Conservation (phyloP, 805 yeast genomes). For the Priceomyces castillae region DNA sequence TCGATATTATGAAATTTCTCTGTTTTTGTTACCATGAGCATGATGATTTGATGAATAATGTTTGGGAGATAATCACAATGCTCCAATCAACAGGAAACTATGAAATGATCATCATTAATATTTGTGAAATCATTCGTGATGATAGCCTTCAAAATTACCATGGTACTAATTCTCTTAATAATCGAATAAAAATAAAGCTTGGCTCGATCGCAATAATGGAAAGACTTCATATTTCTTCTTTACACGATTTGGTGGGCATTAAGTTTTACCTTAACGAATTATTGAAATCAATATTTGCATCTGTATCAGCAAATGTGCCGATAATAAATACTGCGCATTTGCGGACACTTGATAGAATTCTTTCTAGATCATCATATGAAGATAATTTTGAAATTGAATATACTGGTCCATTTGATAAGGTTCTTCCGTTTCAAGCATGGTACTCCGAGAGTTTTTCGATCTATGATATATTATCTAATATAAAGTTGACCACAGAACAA, state of each 20-base stretch:
- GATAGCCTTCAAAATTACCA: neutral
- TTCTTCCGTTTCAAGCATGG: slow-evolving; percentile 44
- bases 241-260: neutral
- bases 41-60: slow-evolving; percentile 28
- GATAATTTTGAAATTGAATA: slow-evolving; percentile 14
- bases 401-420: slow-evolving; percentile 16
- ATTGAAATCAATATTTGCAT: slow-evolving; percentile 29
- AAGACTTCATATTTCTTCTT: slow-evolving; percentile 18
- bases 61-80: slow-evolving; percentile 39
- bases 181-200: slow-evolving; percentile 12
- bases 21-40: slow-evolving; percentile 43
- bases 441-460: slow-evolving; percentile 38
- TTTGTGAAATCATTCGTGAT: slow-evolving; percentile 15
- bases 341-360: slow-evolving; percentile 36
- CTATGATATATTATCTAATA: slow-evolving; percentile 30
- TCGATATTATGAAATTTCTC: slow-evolving; percentile 40
- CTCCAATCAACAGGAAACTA: slow-evolving; percentile 39
- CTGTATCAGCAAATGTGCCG: slow-evolving; percentile 35
- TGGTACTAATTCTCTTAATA: slow-evolving; percentile 2
- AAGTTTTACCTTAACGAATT: slow-evolving; percentile 15
- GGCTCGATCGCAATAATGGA: slow-evolving; percentile 42
- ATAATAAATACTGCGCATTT: slow-evolving; percentile 41
- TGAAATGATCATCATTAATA: slow-evolving; percentile 15
- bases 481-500: slow-evolving; percentile 23
- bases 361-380: slow-evolving; percentile 26